A percentile compares a stretch with the other conserved stretches of the same genome.
These are phyloP conservation scores for Penicillium sp. DNA, from an alignment of 2,329 filamentous ascomycete species.

Conservation along the genomic window DNA sequence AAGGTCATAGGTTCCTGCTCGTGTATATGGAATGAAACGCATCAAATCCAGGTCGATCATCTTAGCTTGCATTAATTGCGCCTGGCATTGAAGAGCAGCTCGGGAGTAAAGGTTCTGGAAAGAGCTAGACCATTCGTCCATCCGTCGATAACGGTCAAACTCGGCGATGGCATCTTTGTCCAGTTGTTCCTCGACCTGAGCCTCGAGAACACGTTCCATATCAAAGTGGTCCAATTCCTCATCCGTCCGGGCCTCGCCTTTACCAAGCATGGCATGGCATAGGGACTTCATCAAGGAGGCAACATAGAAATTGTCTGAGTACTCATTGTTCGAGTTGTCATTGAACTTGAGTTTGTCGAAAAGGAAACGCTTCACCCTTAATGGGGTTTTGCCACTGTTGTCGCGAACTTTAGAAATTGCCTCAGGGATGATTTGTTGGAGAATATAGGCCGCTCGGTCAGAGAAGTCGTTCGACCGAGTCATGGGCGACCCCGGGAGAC, in stretches of 20 bases:
- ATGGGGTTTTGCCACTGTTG: constrained; percentile 70
- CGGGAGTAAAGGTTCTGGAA: constrained; percentile 63
- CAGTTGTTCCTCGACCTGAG: constrained; percentile 54
- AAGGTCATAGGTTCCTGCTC: constrained; percentile 57
- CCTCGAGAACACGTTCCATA: constrained; percentile 48
- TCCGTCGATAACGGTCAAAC: constrained; percentile 60
- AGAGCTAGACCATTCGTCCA: constrained; percentile 66
- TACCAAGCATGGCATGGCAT: constrained; percentile 53
- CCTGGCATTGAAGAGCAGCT: constrained; percentile 59
- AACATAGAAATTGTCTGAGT: constrained; percentile 86
- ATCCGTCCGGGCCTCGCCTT: constrained; percentile 37
- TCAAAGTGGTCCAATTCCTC: constrained; percentile 45
- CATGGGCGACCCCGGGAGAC: constrained; percentile 71
- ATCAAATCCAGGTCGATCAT: constrained; percentile 52
- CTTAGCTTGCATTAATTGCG: constrained; percentile 53
- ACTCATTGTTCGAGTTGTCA: constrained; percentile 85
- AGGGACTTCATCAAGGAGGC: constrained; percentile 70
- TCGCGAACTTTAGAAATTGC: constrained; percentile 78
- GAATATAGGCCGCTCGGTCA: constrained; percentile 77
- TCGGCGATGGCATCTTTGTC: constrained; percentile 58
- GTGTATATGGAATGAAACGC: constrained; percentile 61
- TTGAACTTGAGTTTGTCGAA: constrained; percentile 89
- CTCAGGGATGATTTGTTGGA: constrained; percentile 78
- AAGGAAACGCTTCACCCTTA: constrained; percentile 76
- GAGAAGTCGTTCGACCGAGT: constrained; percentile 88